phyloP scores from a whole-genome alignment of 2,329 filamentous ascomycete species.

The Venturia nashicola region DNA sequence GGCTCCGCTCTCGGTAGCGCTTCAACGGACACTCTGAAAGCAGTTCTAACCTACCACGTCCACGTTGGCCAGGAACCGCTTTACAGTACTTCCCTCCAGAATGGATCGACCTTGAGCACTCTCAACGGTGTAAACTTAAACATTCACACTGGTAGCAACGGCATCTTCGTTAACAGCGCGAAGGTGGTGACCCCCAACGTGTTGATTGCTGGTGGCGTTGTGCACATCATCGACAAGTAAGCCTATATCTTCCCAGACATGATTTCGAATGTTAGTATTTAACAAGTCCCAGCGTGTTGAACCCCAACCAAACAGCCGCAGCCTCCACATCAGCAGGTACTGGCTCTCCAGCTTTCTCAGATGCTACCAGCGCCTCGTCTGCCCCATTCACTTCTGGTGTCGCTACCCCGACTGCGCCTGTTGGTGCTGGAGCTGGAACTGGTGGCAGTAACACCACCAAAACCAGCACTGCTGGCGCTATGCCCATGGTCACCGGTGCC shows the following conservation, averaged over 20 bases:
- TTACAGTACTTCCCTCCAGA: constrained; percentile 37
- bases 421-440: constrained; percentile 17
- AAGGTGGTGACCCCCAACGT: constrained; percentile 29
- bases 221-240: constrained; percentile 35
- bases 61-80: constrained; percentile 34
- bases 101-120: constrained; percentile 27
- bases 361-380: constrained; percentile 31
- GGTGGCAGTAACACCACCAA: constrained; percentile 14
- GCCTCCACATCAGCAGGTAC: constrained; percentile 26
- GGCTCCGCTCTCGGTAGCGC: constrained; percentile 25
- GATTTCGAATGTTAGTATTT: background rate
- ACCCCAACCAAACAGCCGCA: constrained; percentile 35
- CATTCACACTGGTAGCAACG: constrained; percentile 23
- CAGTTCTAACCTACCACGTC: constrained; percentile 48
- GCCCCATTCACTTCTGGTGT: constrained; percentile 41
- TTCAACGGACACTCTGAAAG: constrained; percentile 30
- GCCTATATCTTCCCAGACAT: constrained; percentile 20
- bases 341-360: constrained; percentile 37
- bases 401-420: constrained; percentile 24
- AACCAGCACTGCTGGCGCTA: constrained; percentile 15
- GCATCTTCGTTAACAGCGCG: constrained; percentile 33
- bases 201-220: constrained; percentile 32
- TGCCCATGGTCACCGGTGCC: constrained; percentile 19
- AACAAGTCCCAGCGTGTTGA: constrained; percentile 34
- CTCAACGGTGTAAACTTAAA: constrained; percentile 26